Percentiles rank a stretch among this genome's conserved stretches.
These are phyloP conservation scores for Populus simonii DNA, from an alignment of 345 rosid species.

Conservation along the genomic window DNA sequence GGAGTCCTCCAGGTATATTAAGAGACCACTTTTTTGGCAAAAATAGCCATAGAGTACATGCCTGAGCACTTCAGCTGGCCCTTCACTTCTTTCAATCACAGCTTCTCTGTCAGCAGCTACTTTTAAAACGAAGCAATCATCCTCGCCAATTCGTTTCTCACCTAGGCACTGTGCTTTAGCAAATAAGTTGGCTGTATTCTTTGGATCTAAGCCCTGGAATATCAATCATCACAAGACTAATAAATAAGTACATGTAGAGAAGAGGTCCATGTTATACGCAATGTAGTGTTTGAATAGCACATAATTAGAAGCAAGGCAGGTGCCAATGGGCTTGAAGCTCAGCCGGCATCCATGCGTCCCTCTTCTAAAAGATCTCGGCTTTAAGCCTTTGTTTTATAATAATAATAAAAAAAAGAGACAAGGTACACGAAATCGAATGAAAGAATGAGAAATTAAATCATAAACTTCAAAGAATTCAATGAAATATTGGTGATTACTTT, in stretches of 20 bases:
- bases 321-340: not conserved
- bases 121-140: conserved; percentile 85
- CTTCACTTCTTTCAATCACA: conserved; percentile 75
- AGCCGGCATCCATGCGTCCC: too few relatives aligned
- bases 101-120: conserved; percentile 76
- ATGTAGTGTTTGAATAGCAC: not conserved
- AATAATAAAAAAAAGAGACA: too few relatives aligned
- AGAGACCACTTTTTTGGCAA: conserved; percentile 82
- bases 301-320: not conserved
- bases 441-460: not conserved
- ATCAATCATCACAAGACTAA: conserved; percentile 8
- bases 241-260: not conserved
- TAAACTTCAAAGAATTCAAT: not conserved
- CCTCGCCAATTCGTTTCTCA: conserved; percentile 74
- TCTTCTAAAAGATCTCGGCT: not conserved
- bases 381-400: not conserved
- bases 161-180: conserved; percentile 80
- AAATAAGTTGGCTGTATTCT: conserved; percentile 74
- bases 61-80: conserved; percentile 82
- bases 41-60: conserved; percentile 94
- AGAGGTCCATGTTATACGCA: not conserved
- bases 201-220: conserved; percentile 82
- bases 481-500: not conserved
- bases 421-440: not conserved
- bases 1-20: conserved; percentile 83